Conservation (phyloP, 106 monocot genomes). For the Alisma plantagoaquatica region DNA sequence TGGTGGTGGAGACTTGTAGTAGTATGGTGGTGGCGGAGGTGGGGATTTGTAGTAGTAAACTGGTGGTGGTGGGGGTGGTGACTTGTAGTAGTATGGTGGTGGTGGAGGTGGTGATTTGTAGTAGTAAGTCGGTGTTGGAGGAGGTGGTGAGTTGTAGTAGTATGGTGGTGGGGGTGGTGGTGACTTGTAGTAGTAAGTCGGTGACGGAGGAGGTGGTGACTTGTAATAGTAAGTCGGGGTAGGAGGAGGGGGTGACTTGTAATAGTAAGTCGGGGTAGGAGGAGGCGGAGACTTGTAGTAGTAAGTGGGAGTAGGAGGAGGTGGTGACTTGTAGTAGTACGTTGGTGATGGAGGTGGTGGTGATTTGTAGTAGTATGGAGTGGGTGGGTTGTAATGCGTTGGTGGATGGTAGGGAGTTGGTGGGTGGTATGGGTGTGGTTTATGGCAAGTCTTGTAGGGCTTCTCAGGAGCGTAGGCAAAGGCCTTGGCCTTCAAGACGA, state of each 20-base stretch:
- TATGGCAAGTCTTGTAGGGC: constrained; percentile 25
- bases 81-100: constrained; percentile 2
- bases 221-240: constrained; percentile 14
- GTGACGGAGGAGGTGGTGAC: constrained; percentile 14
- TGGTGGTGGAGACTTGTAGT: constrained; percentile 1
- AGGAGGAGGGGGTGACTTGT: constrained; percentile 9
- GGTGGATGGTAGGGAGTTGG: constrained; percentile 1
- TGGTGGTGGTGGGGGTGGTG: constrained; percentile 16
- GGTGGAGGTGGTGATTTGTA: constrained; percentile 15
- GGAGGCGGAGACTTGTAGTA: constrained; percentile 23
- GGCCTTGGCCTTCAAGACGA: constrained; percentile 35
- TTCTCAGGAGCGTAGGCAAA: constrained; percentile 38
- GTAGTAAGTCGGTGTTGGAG: constrained; percentile 11
- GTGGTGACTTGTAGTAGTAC: constrained; percentile 10
- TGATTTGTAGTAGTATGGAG: constrained; percentile 7
- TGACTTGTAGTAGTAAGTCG: constrained; percentile 11
- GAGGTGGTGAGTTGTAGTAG: constrained; percentile 15
- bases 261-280: neutral
- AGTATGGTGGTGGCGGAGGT: neutral
- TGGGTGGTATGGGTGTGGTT: constrained; percentile 1
- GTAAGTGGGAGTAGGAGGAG: constrained; percentile 10
- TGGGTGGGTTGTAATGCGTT: neutral
- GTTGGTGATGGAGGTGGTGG: constrained; percentile 17
- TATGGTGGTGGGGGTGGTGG: constrained; percentile 10
- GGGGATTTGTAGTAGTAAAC: constrained; percentile 2